These are phyloP conservation scores for Plantago rigida DNA, from an alignment of 305 asterid species.

Conservation along the genomic window DNA sequence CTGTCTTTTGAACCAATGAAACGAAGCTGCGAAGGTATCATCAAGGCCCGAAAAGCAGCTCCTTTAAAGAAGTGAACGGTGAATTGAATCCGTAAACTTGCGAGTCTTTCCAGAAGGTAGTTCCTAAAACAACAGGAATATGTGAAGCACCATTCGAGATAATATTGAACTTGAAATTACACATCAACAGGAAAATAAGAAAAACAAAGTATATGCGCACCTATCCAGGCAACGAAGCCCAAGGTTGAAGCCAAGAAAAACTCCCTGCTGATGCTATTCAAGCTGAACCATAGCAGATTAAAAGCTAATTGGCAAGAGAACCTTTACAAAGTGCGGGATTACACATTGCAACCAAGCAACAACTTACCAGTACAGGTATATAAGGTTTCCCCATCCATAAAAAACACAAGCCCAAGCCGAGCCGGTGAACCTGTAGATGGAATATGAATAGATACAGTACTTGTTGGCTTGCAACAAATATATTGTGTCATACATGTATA, in stretches of 20 bases:
- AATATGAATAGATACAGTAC: neutral
- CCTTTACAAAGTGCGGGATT: neutral
- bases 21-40: neutral
- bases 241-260: conserved; percentile 66
- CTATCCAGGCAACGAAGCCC: conserved; percentile 62
- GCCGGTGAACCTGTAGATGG: conserved; percentile 62
- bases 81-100: conserved; percentile 57
- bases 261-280: conserved; percentile 55
- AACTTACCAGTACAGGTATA: conserved; percentile 65
- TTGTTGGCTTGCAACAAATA: neutral
- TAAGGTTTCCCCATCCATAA: conserved; percentile 94
- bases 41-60: conserved; percentile 58
- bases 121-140: conserved; percentile 35
- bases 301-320: conserved; percentile 11
- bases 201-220: conserved; percentile 32
- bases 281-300: conserved; percentile 38
- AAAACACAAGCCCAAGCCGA: conserved; percentile 66
- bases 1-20: no score
- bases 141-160: neutral
- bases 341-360: neutral
- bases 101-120: conserved; percentile 72
- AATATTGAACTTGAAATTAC: neutral
- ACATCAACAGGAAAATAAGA: neutral
- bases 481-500: neutral
- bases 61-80: conserved; percentile 61